Base-by-base conservation (phyloP, 202 grass and related monocot species). In the Hordeum pubiflorum region DNA sequence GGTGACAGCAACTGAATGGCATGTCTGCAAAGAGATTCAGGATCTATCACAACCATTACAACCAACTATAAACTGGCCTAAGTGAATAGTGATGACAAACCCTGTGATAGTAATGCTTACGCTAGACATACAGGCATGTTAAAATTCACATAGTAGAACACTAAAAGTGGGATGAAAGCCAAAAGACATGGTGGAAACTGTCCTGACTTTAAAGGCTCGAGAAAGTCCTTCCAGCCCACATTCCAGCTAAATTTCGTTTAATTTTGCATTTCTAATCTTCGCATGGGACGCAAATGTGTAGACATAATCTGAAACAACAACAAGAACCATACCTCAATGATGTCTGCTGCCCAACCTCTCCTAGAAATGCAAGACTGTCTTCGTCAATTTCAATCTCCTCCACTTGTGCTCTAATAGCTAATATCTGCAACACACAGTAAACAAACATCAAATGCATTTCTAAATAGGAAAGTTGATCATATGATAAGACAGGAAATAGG, bases 321-420 rank as follows among this genome's bases (percentile, higher is more conserved):
- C 8, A 77, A 48, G 40, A 72, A 31, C 9, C 17, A 46, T 79
- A 99, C 96, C 97, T 93, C 79, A 99, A 93, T 76, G 96, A 96
- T 80, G 90, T 85, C 58, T 82, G 92, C 39, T 93, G 92, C 70
- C 92, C 96, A 52, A 93, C 94, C 69, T 99, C 96, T 75, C 96
- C 92, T 70, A 99, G 48, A 87, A 76, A 99, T 79, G 92, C 92
- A 76, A 99, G 89, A 78, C 96, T 99, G 80, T 96, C 92, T 83
- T 96, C 96, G 48, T 99, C 92, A 55, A 99, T 91, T 43, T 93
- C 92, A 79, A 90, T 84, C 90, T 93, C 96, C 86, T 99, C 96
- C 8, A 99, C 89, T 86, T 99, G 96, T 76, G 90, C 96, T 84
- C 90, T 86, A 75, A 99, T 96, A 72, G 92, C 92, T 56, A 99